Conservation (phyloP, 1,139 yeast genomes). For the Saccharomyces hybrid region DNA sequence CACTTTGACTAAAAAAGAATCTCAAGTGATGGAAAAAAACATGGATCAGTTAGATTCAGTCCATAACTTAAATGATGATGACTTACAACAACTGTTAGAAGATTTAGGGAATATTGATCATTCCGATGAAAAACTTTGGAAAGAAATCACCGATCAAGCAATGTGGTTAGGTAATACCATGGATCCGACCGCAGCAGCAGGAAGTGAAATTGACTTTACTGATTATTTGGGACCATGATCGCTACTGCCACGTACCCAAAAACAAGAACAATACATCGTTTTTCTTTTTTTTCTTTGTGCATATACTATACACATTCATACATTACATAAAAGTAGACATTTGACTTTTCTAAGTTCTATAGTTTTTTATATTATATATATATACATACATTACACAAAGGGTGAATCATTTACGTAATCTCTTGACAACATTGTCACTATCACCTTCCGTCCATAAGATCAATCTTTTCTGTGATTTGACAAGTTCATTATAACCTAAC, state of each 20-base stretch:
- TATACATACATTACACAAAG: neutral
- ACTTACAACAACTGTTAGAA: constrained; percentile 27
- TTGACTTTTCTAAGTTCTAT: neutral
- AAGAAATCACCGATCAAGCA: constrained; percentile 66
- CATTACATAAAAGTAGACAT: neutral
- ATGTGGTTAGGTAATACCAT: constrained; percentile 48
- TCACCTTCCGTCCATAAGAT: constrained; percentile 56
- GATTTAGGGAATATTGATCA: constrained; percentile 27
- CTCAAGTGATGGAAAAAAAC: constrained; percentile 27
- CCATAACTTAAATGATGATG: constrained; percentile 19
- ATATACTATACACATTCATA: neutral
- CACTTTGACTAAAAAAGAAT: constrained; percentile 20
- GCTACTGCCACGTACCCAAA: neutral
- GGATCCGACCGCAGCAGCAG: constrained; percentile 27
- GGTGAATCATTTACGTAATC: constrained; percentile 28
- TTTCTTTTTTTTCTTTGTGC: neutral
- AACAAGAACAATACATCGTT: neutral
- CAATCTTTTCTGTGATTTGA: constrained; percentile 46
- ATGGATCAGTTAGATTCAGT: constrained; percentile 25
- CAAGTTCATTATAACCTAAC: constrained; percentile 39
- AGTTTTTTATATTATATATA: no score
- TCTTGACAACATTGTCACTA: constrained; percentile 37
- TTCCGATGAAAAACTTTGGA: constrained; percentile 62
- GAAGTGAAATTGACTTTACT: constrained; percentile 21
- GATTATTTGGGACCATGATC: constrained; percentile 22